These are phyloP conservation scores for Sporothrix pallida DNA, from an alignment of 2,329 filamentous ascomycete species.

Conservation along the genomic window DNA sequence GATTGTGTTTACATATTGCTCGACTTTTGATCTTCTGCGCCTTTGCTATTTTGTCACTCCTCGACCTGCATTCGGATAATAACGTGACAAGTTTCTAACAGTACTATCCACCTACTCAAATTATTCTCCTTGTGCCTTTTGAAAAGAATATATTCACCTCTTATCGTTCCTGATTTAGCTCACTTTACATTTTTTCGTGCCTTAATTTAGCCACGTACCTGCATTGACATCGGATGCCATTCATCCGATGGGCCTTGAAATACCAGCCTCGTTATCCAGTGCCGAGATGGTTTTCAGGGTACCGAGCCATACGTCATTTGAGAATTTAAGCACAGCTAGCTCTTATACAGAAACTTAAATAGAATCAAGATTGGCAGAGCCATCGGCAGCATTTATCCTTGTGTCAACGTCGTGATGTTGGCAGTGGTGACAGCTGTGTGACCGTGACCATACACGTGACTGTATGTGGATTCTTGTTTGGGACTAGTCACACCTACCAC, in stretches of 20 bases:
- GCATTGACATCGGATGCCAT: not conserved
- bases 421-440: not conserved
- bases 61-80: not conserved
- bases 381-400: not conserved
- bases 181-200: not conserved
- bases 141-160: no score
- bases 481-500: not conserved
- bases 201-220: conserved; percentile 19
- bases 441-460: conserved; percentile 6
- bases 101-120: no score
- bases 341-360: not conserved
- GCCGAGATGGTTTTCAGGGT: not conserved
- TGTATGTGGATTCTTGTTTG: not conserved
- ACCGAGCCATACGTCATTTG: not conserved
- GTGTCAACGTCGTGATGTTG: not conserved
- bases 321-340: not conserved
- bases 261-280: not conserved
- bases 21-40: not conserved
- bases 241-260: conserved; percentile 1
- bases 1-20: not conserved
- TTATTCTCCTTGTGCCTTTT: not conserved
- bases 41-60: not conserved
- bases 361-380: not conserved
- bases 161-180: not conserved
- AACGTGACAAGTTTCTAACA: not conserved